Evolutionary conservation across 1,284 basidiomycete genomes (phyloP), one percentile per base, ranked within the genome.

Genomic region (Moniliophthora roreri): DNA sequence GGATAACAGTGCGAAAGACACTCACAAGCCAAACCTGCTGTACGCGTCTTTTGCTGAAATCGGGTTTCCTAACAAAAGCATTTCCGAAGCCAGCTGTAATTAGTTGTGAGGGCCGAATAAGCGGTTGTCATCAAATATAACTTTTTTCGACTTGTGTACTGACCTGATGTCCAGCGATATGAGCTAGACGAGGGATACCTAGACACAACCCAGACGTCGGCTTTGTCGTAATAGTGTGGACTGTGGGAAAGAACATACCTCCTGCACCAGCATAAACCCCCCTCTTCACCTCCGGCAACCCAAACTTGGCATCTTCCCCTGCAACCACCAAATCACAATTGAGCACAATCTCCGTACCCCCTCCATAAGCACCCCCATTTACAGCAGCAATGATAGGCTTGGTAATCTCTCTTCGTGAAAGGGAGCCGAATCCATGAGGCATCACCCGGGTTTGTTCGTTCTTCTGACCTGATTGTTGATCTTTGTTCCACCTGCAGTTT

Each of bases 291-390:
- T 95, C 93, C 0, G 91, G 91, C 34, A 94, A 75, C 2, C 81
- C 89, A 56, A 95, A 87, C 53, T 79, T 81, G 5, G 89, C 85
- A 10, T 84, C 78, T 41, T 85, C 75, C 52, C 77, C 80, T 1
- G 91, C 87, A n/a, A 95, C 71, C 28, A 93, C 89, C 23, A 94
- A 66, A 65, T 95, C 92, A 60, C 89, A 93, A 59, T 94, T 94
- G 8, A 93, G 66, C 0, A 91, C 59, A 48, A 93, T 81, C 65
- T 95, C 92, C 39, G 84, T 76, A 1, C 91, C 93, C 4, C 92
- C 93, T 11, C 92, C 93, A 58, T 87, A 87, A 2, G 89, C 85
- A 26, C 84, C 78, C 11, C 92, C 92, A 60, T 88, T 85, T 1
- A 94, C 87, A 2, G 92, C 91, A 16, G 90, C 89, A 48, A 95